Conservation (phyloP, 225 moss, liverwort and hornwort species). For the Lunularia cruciata region DNA sequence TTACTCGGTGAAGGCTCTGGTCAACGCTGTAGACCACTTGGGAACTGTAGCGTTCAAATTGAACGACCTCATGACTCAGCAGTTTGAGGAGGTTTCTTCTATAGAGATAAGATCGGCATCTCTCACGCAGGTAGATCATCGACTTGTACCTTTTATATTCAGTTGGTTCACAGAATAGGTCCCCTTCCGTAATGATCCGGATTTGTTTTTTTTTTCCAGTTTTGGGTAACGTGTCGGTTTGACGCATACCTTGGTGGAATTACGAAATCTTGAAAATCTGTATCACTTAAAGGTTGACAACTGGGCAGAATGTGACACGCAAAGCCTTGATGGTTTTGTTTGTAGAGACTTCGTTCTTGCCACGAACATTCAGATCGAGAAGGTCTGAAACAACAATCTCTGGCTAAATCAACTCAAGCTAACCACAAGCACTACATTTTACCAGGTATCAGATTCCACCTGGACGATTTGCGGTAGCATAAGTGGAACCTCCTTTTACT, state of each 20-base stretch:
- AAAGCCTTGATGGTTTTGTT: slow-evolving; percentile 22
- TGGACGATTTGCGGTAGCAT: too few species aligned
- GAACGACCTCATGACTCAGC: slow-evolving; percentile 91
- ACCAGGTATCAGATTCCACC: too few species aligned
- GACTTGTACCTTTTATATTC: too few species aligned
- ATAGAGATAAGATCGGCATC: slow-evolving; percentile 88
- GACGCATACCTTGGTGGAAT: too few species aligned
- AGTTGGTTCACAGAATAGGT: too few species aligned
- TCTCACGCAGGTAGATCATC: slow-evolving; percentile 66
- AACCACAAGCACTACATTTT: slow-evolving; percentile 95
- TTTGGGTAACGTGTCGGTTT: too few species aligned
- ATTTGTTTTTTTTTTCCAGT: too few species aligned
- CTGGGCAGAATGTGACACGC: too few species aligned
- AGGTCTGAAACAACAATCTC: slow-evolving; percentile 95
- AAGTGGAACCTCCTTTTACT: too few species aligned
- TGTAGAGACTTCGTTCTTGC: slow-evolving; percentile 93
- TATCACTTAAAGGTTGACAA: too few species aligned
- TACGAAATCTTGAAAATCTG: too few species aligned
- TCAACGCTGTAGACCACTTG: slow-evolving; percentile 96
- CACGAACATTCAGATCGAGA: slow-evolving; percentile 99
- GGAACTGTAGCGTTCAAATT: slow-evolving; percentile 98
- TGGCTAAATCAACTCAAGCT: slow-evolving; percentile 94
- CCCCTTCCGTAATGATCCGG: too few species aligned
- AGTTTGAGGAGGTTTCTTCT: slow-evolving; percentile 76
- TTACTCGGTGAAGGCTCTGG: slow-evolving; percentile 94